These are phyloP conservation scores for Nannochloropsis gaditana DNA, from an alignment of 108 stramenopile species.

Conservation along the genomic window DNA sequence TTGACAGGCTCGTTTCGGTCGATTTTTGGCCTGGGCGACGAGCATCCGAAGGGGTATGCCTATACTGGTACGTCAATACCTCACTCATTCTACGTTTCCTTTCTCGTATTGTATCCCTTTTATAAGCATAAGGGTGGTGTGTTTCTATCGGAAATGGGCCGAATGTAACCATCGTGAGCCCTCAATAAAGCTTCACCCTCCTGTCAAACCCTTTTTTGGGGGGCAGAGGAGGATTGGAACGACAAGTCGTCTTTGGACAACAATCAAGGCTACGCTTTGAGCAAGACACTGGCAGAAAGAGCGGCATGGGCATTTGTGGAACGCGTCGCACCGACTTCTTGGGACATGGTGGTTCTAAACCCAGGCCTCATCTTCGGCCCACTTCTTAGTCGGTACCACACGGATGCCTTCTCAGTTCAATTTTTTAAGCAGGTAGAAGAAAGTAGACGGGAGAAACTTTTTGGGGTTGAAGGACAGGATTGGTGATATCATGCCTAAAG, in stretches of 20 bases:
- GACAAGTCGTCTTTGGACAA: constrained; percentile 8
- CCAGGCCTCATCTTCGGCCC: neutral
- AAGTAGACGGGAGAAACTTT: neutral
- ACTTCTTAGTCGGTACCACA: neutral
- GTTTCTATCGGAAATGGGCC: neutral
- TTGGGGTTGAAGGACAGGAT: neutral
- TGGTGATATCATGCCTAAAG: neutral
- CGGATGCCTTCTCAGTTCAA: neutral
- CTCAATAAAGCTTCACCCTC: neutral
- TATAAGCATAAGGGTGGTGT: neutral
- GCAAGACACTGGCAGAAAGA: neutral
- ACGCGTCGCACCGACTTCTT: neutral
- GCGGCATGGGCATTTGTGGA: neutral
- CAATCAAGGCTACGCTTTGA: neutral
- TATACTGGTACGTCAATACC: neutral
- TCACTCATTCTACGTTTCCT: neutral
- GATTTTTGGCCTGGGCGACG: neutral
- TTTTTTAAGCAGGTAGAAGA: constrained; percentile 10
- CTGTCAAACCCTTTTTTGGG: neutral
- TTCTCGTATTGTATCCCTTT: neutral
- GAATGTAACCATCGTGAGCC: neutral
- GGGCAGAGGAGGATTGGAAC: constrained; percentile 11
- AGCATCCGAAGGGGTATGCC: neutral
- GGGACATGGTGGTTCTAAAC: neutral
- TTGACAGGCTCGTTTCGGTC: neutral